A percentile compares a stretch with the other conserved stretches of the same genome.
Conservation (phyloP, 306 rosid genomes). For the Quercus ilex region DNA sequence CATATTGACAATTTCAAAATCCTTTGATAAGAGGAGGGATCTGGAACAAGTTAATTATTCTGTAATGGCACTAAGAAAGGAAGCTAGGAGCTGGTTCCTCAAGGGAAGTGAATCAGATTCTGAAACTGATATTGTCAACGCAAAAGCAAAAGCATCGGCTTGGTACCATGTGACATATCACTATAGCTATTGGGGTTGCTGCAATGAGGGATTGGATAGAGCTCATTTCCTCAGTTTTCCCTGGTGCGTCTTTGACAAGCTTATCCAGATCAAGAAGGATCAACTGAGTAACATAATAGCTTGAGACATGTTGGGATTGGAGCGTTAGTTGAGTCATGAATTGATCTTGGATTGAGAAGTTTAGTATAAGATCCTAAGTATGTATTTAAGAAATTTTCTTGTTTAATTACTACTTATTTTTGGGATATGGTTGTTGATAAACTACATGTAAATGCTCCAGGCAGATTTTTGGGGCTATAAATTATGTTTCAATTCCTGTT, state of each 20-base stretch:
- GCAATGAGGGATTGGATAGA: slow-evolving; percentile 22
- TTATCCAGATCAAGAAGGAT: slow-evolving; percentile 27
- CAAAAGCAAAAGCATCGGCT: slow-evolving; percentile 54
- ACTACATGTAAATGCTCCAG: neutral
- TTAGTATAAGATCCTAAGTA: neutral
- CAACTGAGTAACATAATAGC: neutral
- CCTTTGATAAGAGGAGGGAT: slow-evolving; percentile 49
- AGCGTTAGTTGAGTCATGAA: neutral
- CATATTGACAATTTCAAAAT: slow-evolving; percentile 46
- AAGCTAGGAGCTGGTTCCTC: slow-evolving; percentile 33
- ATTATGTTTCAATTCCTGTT: neutral
- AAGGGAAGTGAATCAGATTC: neutral
- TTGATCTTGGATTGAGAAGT: neutral
- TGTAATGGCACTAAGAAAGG: slow-evolving; percentile 39
- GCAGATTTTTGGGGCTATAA: neutral
- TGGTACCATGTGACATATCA: slow-evolving; percentile 53
- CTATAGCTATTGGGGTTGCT: slow-evolving; percentile 30
- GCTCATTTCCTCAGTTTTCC: slow-evolving; percentile 42
- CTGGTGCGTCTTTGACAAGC: slow-evolving; percentile 36
- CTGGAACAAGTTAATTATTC: slow-evolving; percentile 48
- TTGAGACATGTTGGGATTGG: neutral
- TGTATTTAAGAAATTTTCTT: neutral
- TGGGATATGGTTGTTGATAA: too few relatives aligned
- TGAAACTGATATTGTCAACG: neutral
- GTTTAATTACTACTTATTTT: neutral